phyloP scores from a whole-genome alignment of 1,284 basidiomycete genomes.

The Puccinia sorghi region DNA sequence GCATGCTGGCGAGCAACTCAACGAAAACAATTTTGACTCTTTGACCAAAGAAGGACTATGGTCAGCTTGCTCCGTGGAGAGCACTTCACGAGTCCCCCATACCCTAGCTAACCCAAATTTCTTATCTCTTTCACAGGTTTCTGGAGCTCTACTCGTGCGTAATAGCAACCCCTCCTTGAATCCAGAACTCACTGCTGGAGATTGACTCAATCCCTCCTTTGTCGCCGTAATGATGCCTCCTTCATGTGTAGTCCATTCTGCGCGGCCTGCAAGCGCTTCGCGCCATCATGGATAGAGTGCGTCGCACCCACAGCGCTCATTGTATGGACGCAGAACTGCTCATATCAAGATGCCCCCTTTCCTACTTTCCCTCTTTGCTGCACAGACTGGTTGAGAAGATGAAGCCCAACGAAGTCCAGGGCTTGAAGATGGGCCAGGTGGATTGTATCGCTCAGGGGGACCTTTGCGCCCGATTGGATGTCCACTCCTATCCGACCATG shows the following conservation, averaged over 20 bases:
- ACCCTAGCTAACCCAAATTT: not conserved
- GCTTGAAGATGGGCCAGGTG: conserved; percentile 31
- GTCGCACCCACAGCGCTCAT: not conserved
- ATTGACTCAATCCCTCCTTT: not conserved
- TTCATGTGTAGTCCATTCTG: conserved; percentile 28
- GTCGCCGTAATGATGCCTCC: not conserved
- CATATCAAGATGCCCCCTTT: no score
- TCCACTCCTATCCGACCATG: conserved; percentile 37
- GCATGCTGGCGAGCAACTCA: conserved; percentile 40
- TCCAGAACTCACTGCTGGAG: not conserved
- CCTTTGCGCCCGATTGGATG: conserved; percentile 22
- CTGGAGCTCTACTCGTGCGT: conserved; percentile 42
- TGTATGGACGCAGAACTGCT: no score
- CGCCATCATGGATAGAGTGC: conserved; percentile 42
- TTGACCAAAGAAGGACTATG: conserved; percentile 24
- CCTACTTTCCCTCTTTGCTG: not conserved
- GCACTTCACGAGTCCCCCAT: not conserved
- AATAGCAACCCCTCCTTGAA: no score
- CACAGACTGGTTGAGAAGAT: not conserved
- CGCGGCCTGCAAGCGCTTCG: conserved; percentile 37
- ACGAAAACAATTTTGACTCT: conserved; percentile 27
- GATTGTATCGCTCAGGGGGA: conserved; percentile 46
- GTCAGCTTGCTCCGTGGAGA: not conserved
- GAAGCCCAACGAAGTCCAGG: conserved; percentile 1
- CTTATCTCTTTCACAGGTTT: conserved; percentile 19